Conservation (phyloP, 805 yeast species). For the Saturnispora diversa region DNA sequence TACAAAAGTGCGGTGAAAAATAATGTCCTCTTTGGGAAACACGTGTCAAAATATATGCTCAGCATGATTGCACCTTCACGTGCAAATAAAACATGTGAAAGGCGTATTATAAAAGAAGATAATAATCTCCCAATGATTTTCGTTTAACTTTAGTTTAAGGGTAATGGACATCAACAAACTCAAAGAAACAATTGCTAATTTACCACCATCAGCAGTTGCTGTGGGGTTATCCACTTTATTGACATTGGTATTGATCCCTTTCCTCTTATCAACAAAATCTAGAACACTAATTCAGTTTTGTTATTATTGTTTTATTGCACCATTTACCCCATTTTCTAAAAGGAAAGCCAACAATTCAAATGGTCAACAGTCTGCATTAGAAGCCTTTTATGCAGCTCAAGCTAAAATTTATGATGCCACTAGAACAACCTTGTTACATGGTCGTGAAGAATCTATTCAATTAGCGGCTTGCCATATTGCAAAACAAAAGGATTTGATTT, state of each 20-base stretch:
- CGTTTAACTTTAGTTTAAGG: not conserved
- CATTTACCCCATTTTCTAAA: conserved; percentile 34
- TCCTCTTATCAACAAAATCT: conserved; percentile 13
- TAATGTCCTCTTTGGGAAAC: not conserved
- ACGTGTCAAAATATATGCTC: conserved; percentile 2
- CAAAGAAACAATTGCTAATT: not conserved
- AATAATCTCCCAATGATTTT: not conserved
- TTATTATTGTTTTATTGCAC: conserved; percentile 53
- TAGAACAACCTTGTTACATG: conserved; percentile 56
- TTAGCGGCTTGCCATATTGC: conserved; percentile 51
- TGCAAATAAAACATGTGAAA: not conserved
- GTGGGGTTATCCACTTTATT: not conserved
- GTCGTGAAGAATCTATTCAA: conserved; percentile 56
- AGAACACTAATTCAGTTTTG: conserved; percentile 28
- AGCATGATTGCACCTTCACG: not conserved
- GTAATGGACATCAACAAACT: not conserved
- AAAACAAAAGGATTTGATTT: conserved; percentile 40
- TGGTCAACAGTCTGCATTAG: conserved; percentile 55
- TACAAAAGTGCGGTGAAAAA: not conserved
- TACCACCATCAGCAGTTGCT: conserved; percentile 10
- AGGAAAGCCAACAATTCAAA: conserved; percentile 22
- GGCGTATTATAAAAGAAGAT: not conserved
- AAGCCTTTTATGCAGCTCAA: conserved; percentile 65
- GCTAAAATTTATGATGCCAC: conserved; percentile 73
- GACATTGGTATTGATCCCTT: conserved; percentile 1